Conservation (phyloP, 148 eudicot species). For the Rhododendron griersonianum region DNA sequence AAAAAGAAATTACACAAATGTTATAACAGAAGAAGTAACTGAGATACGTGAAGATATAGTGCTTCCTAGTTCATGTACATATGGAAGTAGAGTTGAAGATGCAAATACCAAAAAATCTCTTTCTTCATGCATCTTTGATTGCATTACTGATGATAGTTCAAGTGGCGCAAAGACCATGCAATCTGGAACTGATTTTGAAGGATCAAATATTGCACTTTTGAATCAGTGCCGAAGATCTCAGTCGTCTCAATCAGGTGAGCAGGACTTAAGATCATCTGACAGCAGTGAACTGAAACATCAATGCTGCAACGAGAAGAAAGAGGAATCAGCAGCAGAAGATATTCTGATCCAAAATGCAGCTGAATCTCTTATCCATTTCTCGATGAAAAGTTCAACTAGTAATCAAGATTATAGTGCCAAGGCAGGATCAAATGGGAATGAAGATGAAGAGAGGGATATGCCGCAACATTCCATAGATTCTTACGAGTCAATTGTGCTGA, state of each 20-base stretch:
- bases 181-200: slow-evolving; percentile 25
- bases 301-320: slow-evolving; percentile 11
- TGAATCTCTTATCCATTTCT: slow-evolving; percentile 31
- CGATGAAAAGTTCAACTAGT: slow-evolving; percentile 14
- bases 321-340: slow-evolving; percentile 25
- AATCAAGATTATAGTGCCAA: slow-evolving; percentile 13
- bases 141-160: slow-evolving; percentile 17
- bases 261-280: slow-evolving; percentile 26
- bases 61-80: not conserved
- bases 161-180: slow-evolving; percentile 32
- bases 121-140: slow-evolving; percentile 23
- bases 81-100: slow-evolving; percentile 19
- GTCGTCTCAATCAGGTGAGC: slow-evolving; percentile 22
- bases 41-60: slow-evolving; percentile 1
- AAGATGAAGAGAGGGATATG: slow-evolving; percentile 18
- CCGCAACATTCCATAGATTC: slow-evolving; percentile 54
- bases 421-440: slow-evolving; percentile 12
- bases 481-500: slow-evolving; percentile 49
- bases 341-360: slow-evolving; percentile 36
- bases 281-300: slow-evolving; percentile 23
- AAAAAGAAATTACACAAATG: not conserved
- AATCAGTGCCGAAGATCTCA: slow-evolving; percentile 4
- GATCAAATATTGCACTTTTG: slow-evolving; percentile 17
- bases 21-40: not conserved
- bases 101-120: slow-evolving; percentile 14